phyloP scores from a whole-genome alignment of 2,329 filamentous ascomycete species.

The Ophiostoma sp. region DNA sequence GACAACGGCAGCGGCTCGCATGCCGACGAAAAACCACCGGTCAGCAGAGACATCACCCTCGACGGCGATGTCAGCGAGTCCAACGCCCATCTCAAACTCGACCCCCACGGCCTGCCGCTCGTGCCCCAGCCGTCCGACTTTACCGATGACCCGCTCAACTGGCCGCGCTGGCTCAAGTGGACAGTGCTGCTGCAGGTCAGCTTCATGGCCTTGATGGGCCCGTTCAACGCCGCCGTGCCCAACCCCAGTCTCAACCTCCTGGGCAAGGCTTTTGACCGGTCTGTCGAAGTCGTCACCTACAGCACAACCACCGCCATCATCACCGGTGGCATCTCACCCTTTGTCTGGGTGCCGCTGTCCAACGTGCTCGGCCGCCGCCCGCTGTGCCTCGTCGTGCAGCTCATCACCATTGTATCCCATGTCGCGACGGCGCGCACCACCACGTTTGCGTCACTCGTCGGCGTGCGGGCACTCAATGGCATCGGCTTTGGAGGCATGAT shows the following conservation, averaged over 20 bases:
- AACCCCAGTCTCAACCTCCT: constrained; percentile 24
- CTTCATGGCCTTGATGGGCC: constrained; percentile 26
- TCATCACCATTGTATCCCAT: constrained; percentile 22
- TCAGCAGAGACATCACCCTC: constrained; percentile 11
- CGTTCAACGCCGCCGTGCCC: constrained; percentile 26
- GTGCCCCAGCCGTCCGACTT: constrained; percentile 25
- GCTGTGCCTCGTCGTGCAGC: constrained; percentile 22
- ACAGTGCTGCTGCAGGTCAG: constrained; percentile 26
- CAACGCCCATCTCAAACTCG: constrained; percentile 18
- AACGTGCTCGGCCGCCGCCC: constrained; percentile 27
- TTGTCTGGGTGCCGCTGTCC: constrained; percentile 23
- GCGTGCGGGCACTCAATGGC: constrained; percentile 25
- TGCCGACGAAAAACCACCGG: constrained; percentile 17
- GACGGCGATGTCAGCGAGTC: constrained; percentile 7
- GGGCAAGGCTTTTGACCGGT: constrained; percentile 15
- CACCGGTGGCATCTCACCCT: constrained; percentile 23
- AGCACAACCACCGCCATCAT: constrained; percentile 26
- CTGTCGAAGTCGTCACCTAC: constrained; percentile 23
- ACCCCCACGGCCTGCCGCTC: constrained; percentile 25
- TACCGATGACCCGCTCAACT: constrained; percentile 27
- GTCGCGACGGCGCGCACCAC: constrained; percentile 22
- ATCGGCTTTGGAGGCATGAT: constrained; percentile 26
- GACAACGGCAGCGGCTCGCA: constrained; percentile 22
- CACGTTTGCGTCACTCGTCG: constrained; percentile 20
- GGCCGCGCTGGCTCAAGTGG: constrained; percentile 27